These are phyloP conservation scores for Tubosaeta brunneosetosa DNA, from an alignment of 768 basidiomycete species.

Conservation along the genomic window DNA sequence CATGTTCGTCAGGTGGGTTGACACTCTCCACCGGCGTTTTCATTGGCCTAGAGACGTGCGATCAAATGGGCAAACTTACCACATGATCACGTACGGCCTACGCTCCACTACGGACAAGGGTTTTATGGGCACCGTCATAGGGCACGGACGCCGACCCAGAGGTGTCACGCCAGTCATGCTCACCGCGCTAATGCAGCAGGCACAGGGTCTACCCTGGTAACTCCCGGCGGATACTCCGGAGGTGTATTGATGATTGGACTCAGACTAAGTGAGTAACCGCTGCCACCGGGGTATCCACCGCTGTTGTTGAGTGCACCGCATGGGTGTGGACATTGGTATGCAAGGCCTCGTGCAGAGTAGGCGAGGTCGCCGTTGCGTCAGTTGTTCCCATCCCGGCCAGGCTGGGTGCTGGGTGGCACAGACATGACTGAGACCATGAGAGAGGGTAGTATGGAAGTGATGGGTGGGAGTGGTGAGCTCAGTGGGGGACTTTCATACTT, in stretches of 20 bases:
- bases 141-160: slow-evolving; percentile 31
- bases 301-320: slow-evolving; percentile 9
- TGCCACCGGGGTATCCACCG: slow-evolving; percentile 14
- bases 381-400: slow-evolving; percentile 18
- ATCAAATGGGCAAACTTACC: slow-evolving; percentile 77
- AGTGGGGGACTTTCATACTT: slow-evolving; percentile 28
- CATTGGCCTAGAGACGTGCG: slow-evolving; percentile 67
- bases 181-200: slow-evolving; percentile 29
- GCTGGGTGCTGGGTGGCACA: slow-evolving; percentile 12
- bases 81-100: slow-evolving; percentile 32
- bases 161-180: slow-evolving; percentile 20
- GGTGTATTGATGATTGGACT: slow-evolving; percentile 6
- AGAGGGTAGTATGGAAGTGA: slow-evolving; percentile 15
- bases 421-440: slow-evolving; percentile 15
- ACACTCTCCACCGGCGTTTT: slow-evolving; percentile 33
- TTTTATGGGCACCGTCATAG: slow-evolving; percentile 25
- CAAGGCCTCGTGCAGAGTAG: slow-evolving; percentile 13
- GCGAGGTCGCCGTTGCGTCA: slow-evolving; percentile 10
- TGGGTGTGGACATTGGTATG: slow-evolving; percentile 6
- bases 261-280: slow-evolving; percentile 18
- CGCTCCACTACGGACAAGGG: slow-evolving; percentile 26
- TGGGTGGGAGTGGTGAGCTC: slow-evolving; percentile 7
- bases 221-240: slow-evolving; percentile 9
- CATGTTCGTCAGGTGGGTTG: slow-evolving; percentile 56
- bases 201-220: slow-evolving; percentile 9